These are phyloP conservation scores for Penicillium atrosanguineum DNA, from an alignment of 495 filamentous ascomycete genomes.

Conservation along the genomic window DNA sequence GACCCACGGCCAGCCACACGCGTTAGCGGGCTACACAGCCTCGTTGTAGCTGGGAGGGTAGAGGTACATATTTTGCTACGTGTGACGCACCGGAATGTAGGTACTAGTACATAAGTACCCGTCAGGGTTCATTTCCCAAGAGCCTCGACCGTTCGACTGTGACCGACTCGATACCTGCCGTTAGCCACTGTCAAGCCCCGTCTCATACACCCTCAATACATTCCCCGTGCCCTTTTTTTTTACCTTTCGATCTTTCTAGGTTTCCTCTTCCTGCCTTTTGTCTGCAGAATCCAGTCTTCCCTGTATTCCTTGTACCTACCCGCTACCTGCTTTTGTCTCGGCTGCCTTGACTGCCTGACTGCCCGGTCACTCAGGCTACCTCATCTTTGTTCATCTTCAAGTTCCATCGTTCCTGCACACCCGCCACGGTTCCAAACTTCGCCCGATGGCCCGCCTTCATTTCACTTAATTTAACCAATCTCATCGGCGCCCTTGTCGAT, in stretches of 20 bases:
- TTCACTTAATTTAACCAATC: slow-evolving; percentile 17
- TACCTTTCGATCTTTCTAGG: slow-evolving; percentile 1
- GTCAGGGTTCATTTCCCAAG: slow-evolving; percentile 21
- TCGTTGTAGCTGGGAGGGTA: slow-evolving; percentile 24
- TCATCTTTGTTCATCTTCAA: neutral
- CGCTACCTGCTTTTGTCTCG: neutral
- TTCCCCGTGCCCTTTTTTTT: slow-evolving; percentile 3
- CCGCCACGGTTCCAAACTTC: slow-evolving; percentile 20
- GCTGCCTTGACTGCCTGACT: neutral
- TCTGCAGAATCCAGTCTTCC: neutral
- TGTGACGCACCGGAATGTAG: neutral
- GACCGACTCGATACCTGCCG: neutral
- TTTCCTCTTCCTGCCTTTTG: too few species aligned
- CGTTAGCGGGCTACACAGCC: slow-evolving; percentile 37
- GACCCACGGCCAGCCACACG: slow-evolving; percentile 30
- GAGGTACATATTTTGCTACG: neutral
- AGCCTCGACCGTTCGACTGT: slow-evolving; percentile 24
- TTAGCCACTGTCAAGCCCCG: neutral
- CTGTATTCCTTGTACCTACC: neutral
- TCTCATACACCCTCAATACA: slow-evolving; percentile 2
- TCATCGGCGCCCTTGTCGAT: slow-evolving; percentile 7
- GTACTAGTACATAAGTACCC: slow-evolving; percentile 12
- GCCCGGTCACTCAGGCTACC: neutral
- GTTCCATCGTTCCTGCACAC: slow-evolving; percentile 14
- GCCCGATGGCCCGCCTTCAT: slow-evolving; percentile 11